Conservation (phyloP, 208 protist species). For the Trypanosoma rangeli region DNA sequence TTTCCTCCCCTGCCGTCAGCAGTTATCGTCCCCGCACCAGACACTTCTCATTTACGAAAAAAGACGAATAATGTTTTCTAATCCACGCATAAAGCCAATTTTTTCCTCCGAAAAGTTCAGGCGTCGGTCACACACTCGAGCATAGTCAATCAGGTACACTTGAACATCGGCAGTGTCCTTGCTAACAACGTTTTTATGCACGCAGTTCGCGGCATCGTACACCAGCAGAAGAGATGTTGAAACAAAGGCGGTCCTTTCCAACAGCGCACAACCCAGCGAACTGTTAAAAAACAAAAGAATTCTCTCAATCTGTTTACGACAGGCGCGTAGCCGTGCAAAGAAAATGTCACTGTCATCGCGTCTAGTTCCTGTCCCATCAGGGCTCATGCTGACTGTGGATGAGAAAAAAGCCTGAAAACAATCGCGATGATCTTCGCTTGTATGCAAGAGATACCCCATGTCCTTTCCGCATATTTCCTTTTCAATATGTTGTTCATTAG, state of each 20-base stretch:
- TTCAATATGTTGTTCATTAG: neutral
- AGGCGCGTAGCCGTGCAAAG: slow-evolving; percentile 14
- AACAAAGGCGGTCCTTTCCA: slow-evolving; percentile 64
- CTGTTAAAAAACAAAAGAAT: slow-evolving; percentile 60
- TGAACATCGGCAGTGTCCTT: slow-evolving; percentile 8
- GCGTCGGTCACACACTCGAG: slow-evolving; percentile 49
- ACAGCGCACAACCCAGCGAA: slow-evolving; percentile 43
- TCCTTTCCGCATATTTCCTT: slow-evolving; percentile 43
- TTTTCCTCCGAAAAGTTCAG: slow-evolving; percentile 67
- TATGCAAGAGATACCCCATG: slow-evolving; percentile 41
- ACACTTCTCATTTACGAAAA: slow-evolving; percentile 4
- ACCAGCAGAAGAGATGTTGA: slow-evolving; percentile 70
- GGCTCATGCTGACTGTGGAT: slow-evolving; percentile 18
- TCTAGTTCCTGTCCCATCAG: neutral
- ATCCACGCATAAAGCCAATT: slow-evolving; percentile 62
- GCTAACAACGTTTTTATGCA: neutral
- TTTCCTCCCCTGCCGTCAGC: too few relatives aligned
- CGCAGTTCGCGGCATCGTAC: slow-evolving; percentile 48
- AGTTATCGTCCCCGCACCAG: too few relatives aligned
- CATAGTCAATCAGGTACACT: slow-evolving; percentile 74
- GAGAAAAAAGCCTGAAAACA: slow-evolving; percentile 50
- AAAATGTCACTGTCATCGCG: slow-evolving; percentile 5
- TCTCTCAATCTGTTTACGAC: slow-evolving; percentile 24
- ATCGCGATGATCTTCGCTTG: slow-evolving; percentile 32
- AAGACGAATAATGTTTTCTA: slow-evolving; percentile 28